Evolutionary conservation across 2,329 filamentous ascomycete genomes (phyloP).

Genomic region (Chaetomium globosum): DNA sequence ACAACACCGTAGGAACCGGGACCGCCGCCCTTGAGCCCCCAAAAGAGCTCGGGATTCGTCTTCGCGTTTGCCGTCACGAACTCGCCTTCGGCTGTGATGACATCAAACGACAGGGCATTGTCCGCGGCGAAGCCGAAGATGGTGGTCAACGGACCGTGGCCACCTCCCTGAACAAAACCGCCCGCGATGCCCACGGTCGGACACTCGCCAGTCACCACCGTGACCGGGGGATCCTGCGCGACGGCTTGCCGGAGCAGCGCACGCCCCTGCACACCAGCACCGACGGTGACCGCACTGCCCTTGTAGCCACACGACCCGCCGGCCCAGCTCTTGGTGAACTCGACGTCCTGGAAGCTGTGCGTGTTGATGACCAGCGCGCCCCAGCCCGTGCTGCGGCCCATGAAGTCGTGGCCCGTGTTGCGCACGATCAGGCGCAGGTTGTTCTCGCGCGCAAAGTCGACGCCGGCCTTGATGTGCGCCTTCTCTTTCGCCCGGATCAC

Average conservation of each 20-base stretch:
- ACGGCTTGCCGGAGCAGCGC: conserved; percentile 50
- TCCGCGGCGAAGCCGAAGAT: conserved; percentile 53
- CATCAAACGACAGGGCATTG: conserved; percentile 52
- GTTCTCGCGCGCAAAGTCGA: conserved; percentile 48
- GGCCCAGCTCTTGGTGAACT: conserved; percentile 44
- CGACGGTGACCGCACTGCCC: conserved; percentile 54
- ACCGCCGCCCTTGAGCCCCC: conserved; percentile 58
- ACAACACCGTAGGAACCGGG: conserved; percentile 57
- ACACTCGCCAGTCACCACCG: conserved; percentile 57
- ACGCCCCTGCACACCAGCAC: conserved; percentile 54
- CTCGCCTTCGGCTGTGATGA: conserved; percentile 51
- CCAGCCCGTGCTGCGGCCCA: conserved; percentile 64
- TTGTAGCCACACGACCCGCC: conserved; percentile 45
- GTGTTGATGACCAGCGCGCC: conserved; percentile 61
- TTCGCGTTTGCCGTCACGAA: conserved; percentile 48
- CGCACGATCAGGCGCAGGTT: conserved; percentile 58
- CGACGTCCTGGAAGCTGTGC: conserved; percentile 55
- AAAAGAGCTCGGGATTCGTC: conserved; percentile 57
- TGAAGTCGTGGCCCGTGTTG: conserved; percentile 61
- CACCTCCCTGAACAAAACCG: conserved; percentile 63
- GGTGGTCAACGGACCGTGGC: conserved; percentile 53
- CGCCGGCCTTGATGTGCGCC: conserved; percentile 41
- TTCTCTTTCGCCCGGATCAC: conserved; percentile 39
- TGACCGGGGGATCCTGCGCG: conserved; percentile 43
- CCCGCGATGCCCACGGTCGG: conserved; percentile 61